Evolutionary conservation across 106 monocot species (phyloP).

Genomic region (Allium fistulosum): DNA sequence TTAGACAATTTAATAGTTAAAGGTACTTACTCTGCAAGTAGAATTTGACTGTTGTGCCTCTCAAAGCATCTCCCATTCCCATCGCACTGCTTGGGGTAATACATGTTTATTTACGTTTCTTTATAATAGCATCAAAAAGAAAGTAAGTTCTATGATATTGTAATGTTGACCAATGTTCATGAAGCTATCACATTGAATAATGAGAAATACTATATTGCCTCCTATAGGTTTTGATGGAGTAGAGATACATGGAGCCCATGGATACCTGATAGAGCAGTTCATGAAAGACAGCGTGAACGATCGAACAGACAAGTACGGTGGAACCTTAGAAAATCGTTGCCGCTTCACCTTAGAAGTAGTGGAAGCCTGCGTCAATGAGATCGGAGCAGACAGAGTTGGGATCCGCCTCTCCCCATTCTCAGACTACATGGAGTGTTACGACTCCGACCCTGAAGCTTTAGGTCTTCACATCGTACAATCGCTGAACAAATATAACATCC

Average conservation of each 20-base stretch:
- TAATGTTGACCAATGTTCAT: too few relatives aligned
- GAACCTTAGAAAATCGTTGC: conserved; percentile 56
- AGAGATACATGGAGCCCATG: conserved; percentile 65
- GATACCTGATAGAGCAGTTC: conserved; percentile 58
- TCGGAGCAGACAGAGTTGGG: conserved; percentile 51
- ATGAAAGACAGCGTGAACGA: conserved; percentile 46
- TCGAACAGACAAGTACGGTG: conserved; percentile 54
- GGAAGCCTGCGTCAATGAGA: conserved; percentile 34
- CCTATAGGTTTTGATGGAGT: conserved; percentile 57
- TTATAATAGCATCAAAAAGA: too few relatives aligned
- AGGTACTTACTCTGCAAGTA: too few relatives aligned
- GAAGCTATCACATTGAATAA: too few relatives aligned
- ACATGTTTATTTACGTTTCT: too few relatives aligned
- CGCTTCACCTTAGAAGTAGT: conserved; percentile 58
- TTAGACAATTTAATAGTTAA: too few relatives aligned
- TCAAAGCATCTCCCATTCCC: too few relatives aligned
- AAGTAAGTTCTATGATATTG: too few relatives aligned
- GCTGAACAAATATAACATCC: conserved; percentile 41
- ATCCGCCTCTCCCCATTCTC: conserved; percentile 52
- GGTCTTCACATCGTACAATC: conserved; percentile 41
- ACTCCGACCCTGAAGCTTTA: conserved; percentile 48
- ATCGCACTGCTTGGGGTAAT: too few relatives aligned
- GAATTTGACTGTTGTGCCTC: too few relatives aligned
- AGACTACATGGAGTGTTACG: conserved; percentile 13
- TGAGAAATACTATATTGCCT: too few relatives aligned